Evolutionary conservation across 2,329 filamentous ascomycete species (phyloP).

Genomic region (Monilinia fructigena): DNA sequence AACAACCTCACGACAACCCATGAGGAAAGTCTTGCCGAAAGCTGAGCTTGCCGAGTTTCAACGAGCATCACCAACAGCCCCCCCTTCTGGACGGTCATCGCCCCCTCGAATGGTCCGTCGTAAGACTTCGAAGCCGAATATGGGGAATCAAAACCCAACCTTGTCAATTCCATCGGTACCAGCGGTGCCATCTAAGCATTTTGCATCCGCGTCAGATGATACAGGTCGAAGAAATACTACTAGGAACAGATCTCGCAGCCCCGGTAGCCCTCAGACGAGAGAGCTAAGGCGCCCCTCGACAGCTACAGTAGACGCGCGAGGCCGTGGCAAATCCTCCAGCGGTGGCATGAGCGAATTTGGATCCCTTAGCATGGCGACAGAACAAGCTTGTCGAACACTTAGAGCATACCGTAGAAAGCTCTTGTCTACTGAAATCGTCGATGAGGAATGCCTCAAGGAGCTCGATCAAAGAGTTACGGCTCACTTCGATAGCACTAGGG

Average conservation of each 20-base stretch:
- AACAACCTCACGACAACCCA: constrained; percentile 64
- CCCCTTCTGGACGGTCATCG: constrained; percentile 49
- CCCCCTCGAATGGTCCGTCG: constrained; percentile 55
- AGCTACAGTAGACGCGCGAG: constrained; percentile 47
- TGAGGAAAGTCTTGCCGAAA: constrained; percentile 83
- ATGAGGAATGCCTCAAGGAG: constrained; percentile 58
- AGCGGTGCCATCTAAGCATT: constrained; percentile 33
- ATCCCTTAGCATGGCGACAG: constrained; percentile 60
- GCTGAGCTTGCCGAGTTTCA: constrained; percentile 82
- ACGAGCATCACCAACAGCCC: constrained; percentile 46
- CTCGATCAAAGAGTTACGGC: constrained; percentile 63
- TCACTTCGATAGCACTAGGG: constrained; percentile 58
- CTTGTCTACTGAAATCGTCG: constrained; percentile 53
- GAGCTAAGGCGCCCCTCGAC: constrained; percentile 53
- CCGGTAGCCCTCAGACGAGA: constrained; percentile 30
- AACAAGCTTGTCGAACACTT: constrained; percentile 62
- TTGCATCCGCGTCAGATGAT: constrained; percentile 37
- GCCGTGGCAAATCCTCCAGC: constrained; percentile 50
- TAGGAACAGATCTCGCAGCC: constrained; percentile 38
- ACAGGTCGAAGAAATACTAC: constrained; percentile 28
- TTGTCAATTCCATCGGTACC: constrained; percentile 38
- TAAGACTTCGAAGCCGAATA: constrained; percentile 53
- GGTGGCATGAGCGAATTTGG: constrained; percentile 49
- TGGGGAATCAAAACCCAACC: constrained; percentile 52
- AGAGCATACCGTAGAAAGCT: constrained; percentile 64